Evolutionary conservation across 2,329 filamentous ascomycete genomes (phyloP).

Genomic region (Clathrospora elynae): DNA sequence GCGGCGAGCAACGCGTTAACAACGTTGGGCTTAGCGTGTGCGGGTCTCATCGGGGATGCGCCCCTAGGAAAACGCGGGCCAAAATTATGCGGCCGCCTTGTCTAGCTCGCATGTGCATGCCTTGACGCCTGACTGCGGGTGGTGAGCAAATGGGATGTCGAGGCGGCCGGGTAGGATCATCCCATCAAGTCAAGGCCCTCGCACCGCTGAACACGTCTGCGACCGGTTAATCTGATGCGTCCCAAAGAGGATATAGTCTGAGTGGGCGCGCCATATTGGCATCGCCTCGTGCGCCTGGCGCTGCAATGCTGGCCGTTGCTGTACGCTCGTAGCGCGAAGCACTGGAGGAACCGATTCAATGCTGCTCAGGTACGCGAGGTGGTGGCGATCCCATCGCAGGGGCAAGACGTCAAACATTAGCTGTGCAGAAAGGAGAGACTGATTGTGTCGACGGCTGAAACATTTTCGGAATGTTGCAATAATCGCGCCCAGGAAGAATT

Average conservation of each 20-base stretch:
- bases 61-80: conserved; percentile 34
- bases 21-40: conserved; percentile 41
- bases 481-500: conserved; percentile 34
- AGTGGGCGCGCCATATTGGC: conserved; percentile 38
- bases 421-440: conserved; percentile 44
- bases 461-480: conserved; percentile 41
- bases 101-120: conserved; percentile 28
- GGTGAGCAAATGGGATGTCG: conserved; percentile 42
- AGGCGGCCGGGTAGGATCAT: conserved; percentile 35
- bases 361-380: conserved; percentile 42
- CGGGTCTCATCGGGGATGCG: conserved; percentile 40
- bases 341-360: conserved; percentile 12
- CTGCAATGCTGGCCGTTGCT: conserved; percentile 34
- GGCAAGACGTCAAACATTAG: conserved; percentile 34
- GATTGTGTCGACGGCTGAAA: conserved; percentile 39
- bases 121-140: conserved; percentile 29
- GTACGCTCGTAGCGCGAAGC: conserved; percentile 37
- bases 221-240: conserved; percentile 41
- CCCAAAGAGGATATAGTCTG: conserved; percentile 33
- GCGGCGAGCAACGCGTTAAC: conserved; percentile 31
- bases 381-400: conserved; percentile 33
- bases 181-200: conserved; percentile 27
- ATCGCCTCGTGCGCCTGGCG: conserved; percentile 33
- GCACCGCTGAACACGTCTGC: conserved; percentile 29
- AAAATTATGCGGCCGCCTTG: conserved; percentile 38